Conservation (phyloP, 2,329 filamentous ascomycete genomes). For the Microdochium trichocladiopsis region DNA sequence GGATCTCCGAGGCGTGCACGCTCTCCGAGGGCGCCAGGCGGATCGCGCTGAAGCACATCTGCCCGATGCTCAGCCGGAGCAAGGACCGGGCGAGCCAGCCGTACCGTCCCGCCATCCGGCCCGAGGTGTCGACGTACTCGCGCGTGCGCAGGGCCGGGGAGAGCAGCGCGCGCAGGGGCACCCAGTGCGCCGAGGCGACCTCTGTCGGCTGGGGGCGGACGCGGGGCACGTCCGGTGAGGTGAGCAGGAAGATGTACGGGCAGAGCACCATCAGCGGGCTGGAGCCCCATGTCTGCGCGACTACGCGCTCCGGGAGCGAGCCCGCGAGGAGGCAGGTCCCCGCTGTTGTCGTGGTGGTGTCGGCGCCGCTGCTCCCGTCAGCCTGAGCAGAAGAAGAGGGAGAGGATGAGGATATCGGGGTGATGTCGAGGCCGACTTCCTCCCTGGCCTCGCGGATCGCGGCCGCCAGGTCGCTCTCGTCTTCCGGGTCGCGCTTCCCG, state of each 20-base stretch:
- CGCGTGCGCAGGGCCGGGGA: slow-evolving; percentile 51
- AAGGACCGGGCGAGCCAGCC: slow-evolving; percentile 46
- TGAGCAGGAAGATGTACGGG: slow-evolving; percentile 60
- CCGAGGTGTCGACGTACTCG: slow-evolving; percentile 57
- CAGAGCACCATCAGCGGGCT: slow-evolving; percentile 62
- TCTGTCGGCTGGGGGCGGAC: slow-evolving; percentile 61
- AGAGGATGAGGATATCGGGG: background rate
- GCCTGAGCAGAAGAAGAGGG: too few relatives aligned
- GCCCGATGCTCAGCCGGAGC: slow-evolving; percentile 49
- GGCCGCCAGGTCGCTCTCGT: slow-evolving; percentile 53
- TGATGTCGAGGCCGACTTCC: slow-evolving; percentile 58
- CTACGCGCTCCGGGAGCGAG: slow-evolving; percentile 58
- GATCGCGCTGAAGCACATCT: slow-evolving; percentile 63
- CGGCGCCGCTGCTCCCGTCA: too few relatives aligned
- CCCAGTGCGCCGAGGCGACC: slow-evolving; percentile 64
- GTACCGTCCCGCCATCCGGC: slow-evolving; percentile 49
- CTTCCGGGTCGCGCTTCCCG: slow-evolving; percentile 58
- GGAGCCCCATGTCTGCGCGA: slow-evolving; percentile 61
- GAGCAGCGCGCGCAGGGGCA: slow-evolving; percentile 55
- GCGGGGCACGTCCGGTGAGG: slow-evolving; percentile 44
- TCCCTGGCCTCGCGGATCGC: slow-evolving; percentile 59
- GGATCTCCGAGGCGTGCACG: background rate
- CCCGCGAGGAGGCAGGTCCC: slow-evolving; percentile 41
- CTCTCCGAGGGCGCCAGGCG: slow-evolving; percentile 27
- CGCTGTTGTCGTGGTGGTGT: slow-evolving; percentile 15